phyloP scores from a whole-genome alignment of 1,284 basidiomycete genomes.

The Naganishia albida region DNA sequence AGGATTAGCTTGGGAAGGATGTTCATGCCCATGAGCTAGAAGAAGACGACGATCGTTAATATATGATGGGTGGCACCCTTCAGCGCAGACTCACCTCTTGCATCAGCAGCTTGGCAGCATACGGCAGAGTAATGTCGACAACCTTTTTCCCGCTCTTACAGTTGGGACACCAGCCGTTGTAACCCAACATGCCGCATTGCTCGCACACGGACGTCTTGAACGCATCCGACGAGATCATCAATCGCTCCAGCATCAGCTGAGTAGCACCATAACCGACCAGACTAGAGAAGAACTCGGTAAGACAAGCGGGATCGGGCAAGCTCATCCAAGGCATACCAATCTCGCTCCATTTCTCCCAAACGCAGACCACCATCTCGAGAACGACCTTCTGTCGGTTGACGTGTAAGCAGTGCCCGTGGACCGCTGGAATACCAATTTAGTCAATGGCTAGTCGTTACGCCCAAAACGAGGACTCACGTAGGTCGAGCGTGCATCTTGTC shows the following conservation, averaged over 20 bases:
- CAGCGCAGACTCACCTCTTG: slow-evolving; percentile 71
- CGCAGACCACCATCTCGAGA: slow-evolving; percentile 96
- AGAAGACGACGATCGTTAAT: no score
- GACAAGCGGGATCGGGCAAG: not conserved
- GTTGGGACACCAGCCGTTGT: slow-evolving; percentile 92
- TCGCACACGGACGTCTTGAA: slow-evolving; percentile 97
- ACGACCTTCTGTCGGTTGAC: slow-evolving; percentile 97
- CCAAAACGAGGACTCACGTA: slow-evolving; percentile 59
- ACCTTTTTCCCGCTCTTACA: slow-evolving; percentile 97
- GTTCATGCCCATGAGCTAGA: slow-evolving; percentile 89
- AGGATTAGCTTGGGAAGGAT: slow-evolving; percentile 81
- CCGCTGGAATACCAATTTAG: slow-evolving; percentile 61
- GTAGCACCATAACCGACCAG: slow-evolving; percentile 94
- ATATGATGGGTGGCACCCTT: not conserved
- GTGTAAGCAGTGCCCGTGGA: slow-evolving; percentile 91
- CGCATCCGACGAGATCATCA: slow-evolving; percentile 97
- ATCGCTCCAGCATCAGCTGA: slow-evolving; percentile 88
- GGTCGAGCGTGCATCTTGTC: slow-evolving; percentile 99
- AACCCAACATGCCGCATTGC: slow-evolving; percentile 92
- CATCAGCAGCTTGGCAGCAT: slow-evolving; percentile 94
- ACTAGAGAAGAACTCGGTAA: slow-evolving; percentile 48
- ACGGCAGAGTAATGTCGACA: slow-evolving; percentile 95
- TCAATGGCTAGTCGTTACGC: slow-evolving; percentile 9
- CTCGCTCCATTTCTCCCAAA: slow-evolving; percentile 98
- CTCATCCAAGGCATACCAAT: slow-evolving; percentile 61